These are phyloP conservation scores for Plasmodium coatneyi DNA, from an alignment of 169 alveolate genomes.

Conservation along the genomic window DNA sequence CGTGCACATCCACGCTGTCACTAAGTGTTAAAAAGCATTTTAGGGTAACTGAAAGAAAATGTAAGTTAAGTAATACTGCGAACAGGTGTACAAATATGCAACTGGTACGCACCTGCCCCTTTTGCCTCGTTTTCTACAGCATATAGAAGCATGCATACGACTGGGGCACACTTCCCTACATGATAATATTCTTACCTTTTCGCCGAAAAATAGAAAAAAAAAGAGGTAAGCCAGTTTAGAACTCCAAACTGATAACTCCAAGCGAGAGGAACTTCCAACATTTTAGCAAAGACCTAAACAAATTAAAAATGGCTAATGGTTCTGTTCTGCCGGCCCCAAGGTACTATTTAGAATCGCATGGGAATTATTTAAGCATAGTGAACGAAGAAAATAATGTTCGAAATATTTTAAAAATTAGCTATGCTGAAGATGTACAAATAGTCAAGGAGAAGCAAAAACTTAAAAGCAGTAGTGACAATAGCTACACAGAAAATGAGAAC, in stretches of 20 bases:
- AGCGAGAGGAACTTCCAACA: neutral
- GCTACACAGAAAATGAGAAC: conserved; percentile 21
- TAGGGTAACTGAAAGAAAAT: neutral
- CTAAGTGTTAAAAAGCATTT: neutral
- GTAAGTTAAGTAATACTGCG: neutral
- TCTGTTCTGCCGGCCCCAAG: conserved; percentile 8
- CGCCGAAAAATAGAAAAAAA: neutral
- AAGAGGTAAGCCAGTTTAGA: neutral
- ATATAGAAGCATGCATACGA: neutral
- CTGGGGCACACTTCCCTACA: neutral
- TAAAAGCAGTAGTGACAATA: neutral
- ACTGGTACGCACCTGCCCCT: neutral
- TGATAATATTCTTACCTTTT: neutral
- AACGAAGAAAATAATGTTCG: conserved; percentile 48
- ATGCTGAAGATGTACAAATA: conserved; percentile 26
- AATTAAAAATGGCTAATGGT: conserved; percentile 14
- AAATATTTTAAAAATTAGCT: conserved; percentile 35
- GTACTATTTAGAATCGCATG: conserved; percentile 56
- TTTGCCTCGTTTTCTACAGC: neutral
- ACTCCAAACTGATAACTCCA: neutral
- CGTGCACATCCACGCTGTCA: neutral
- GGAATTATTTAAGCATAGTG: conserved; percentile 23
- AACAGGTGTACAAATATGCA: neutral
- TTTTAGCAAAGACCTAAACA: neutral
- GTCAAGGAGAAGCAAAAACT: conserved; percentile 22